Evolutionary conservation across 2,329 filamentous ascomycete genomes (phyloP).

Genomic region (Laburnicola sp.): DNA sequence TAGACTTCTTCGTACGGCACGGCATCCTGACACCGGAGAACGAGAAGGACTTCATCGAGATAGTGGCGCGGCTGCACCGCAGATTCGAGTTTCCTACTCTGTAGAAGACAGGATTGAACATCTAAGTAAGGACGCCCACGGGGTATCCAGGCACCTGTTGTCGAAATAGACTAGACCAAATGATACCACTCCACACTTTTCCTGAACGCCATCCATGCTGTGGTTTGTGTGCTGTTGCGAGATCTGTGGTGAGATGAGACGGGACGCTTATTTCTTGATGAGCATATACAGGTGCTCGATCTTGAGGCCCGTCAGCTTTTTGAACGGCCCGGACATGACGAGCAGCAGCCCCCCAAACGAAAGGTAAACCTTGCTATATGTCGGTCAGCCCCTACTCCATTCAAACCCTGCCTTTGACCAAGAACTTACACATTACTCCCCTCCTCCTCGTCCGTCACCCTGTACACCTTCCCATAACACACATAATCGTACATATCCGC

Average conservation of each 20-base stretch:
- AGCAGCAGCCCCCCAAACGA: conserved; percentile 92
- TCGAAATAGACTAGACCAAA: conserved; percentile 35
- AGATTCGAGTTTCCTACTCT: conserved; percentile 71
- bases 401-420: background rate
- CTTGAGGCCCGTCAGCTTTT: conserved; percentile 87
- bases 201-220: conserved; percentile 40
- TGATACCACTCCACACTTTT: conserved; percentile 29
- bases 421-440: conserved; percentile 67
- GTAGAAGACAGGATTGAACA: conserved; percentile 19
- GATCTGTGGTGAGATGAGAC: conserved; percentile 21
- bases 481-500: conserved; percentile 88
- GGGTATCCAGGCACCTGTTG: conserved; percentile 36
- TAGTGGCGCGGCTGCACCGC: conserved; percentile 74
- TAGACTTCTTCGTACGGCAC: conserved; percentile 90
- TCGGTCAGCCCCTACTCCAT: conserved; percentile 27
- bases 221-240: conserved; percentile 28
- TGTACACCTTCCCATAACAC: conserved; percentile 85
- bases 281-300: conserved; percentile 94
- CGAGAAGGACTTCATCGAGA: conserved; percentile 77
- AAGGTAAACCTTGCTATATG: conserved; percentile 80
- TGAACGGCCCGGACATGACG: conserved; percentile 89
- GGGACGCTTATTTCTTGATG: conserved; percentile 73
- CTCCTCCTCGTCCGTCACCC: conserved; percentile 81
- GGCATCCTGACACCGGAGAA: conserved; percentile 77
- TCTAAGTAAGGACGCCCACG: conserved; percentile 26